These are phyloP conservation scores for Suillus clintonianus DNA, from an alignment of 768 basidiomycete species.

Conservation along the genomic window DNA sequence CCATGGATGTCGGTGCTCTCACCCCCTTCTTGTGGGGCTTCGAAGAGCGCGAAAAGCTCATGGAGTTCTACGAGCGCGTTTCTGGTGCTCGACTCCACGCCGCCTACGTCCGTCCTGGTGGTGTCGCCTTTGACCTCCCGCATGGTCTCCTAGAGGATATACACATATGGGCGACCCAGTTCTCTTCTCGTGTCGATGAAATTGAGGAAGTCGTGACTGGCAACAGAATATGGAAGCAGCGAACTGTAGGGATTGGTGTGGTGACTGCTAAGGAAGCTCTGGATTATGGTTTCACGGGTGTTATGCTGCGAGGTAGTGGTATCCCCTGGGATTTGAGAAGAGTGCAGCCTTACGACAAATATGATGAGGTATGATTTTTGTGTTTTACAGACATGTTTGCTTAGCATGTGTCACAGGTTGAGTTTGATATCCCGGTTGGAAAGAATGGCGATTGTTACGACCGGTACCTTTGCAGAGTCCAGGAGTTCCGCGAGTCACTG, in stretches of 20 bases:
- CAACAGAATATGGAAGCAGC: conserved; percentile 97
- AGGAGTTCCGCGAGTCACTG: conserved; percentile 96
- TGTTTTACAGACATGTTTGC: neutral
- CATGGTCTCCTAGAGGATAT: conserved; percentile 99
- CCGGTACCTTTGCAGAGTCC: conserved; percentile 95
- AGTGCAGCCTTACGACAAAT: conserved; percentile 92
- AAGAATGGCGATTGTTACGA: conserved; percentile 98
- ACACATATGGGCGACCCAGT: conserved; percentile 97
- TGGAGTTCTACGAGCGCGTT: conserved; percentile 99
- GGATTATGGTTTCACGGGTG: conserved; percentile 92
- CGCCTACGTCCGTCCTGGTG: conserved; percentile 97
- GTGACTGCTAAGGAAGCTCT: conserved; percentile 93
- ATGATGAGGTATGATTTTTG: conserved; percentile 69
- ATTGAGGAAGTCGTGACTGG: conserved; percentile 97
- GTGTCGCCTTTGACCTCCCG: conserved; percentile 96
- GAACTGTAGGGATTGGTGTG: conserved; percentile 86
- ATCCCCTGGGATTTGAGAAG: conserved; percentile 95
- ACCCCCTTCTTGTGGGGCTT: conserved; percentile 99
- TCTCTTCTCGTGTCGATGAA: conserved; percentile 87
- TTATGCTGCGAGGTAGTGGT: conserved; percentile 95
- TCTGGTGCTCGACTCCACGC: conserved; percentile 96
- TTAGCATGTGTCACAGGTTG: conserved; percentile 56
- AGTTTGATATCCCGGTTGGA: conserved; percentile 97
- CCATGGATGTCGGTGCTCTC: conserved; percentile 96
- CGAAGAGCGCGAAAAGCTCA: conserved; percentile 99